A percentile compares a stretch with the other conserved stretches of the same genome.
Evolutionary conservation across 257 asterid genomes (phyloP).

Genomic region (Eustoma russellianum): DNA sequence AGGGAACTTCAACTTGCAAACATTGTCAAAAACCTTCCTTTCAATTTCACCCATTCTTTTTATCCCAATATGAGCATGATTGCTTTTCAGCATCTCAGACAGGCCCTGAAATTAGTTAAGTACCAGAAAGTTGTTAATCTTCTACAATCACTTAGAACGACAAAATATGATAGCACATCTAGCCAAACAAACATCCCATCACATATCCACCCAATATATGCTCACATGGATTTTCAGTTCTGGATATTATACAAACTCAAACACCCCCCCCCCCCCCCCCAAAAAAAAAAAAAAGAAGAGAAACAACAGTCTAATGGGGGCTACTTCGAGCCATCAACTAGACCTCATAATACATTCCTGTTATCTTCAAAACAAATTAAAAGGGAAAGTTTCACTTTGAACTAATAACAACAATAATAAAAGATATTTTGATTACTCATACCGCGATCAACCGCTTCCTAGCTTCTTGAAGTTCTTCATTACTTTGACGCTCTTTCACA

Average conservation of each 20-base stretch:
- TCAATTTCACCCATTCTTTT: conserved; percentile 85
- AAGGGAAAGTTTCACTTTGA: neutral
- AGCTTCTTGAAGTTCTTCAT: conserved; percentile 34
- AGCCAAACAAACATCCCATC: too few species aligned
- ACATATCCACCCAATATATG: too few species aligned
- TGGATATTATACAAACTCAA: too few species aligned
- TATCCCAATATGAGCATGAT: conserved; percentile 49
- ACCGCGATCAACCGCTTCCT: conserved; percentile 20
- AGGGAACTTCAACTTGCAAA: conserved; percentile 39
- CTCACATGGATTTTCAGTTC: too few species aligned
- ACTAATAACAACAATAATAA: too few species aligned
- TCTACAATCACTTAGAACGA: too few species aligned
- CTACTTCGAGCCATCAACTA: too few species aligned
- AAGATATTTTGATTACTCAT: neutral
- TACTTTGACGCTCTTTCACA: conserved; percentile 23
- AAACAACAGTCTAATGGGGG: too few species aligned
- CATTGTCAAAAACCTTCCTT: conserved; percentile 37
- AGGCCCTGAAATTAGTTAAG: conserved; percentile 34
- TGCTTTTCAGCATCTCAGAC: conserved; percentile 30
- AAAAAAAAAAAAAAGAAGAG: too few species aligned
- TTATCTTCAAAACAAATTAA: neutral
- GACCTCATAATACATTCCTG: too few species aligned
- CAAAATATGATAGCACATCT: too few species aligned
- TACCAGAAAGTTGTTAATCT: neutral
- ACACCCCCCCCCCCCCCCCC: too few species aligned